Evolutionary conservation across 768 basidiomycete genomes (phyloP).

Genomic region (Trametes cubensis): DNA sequence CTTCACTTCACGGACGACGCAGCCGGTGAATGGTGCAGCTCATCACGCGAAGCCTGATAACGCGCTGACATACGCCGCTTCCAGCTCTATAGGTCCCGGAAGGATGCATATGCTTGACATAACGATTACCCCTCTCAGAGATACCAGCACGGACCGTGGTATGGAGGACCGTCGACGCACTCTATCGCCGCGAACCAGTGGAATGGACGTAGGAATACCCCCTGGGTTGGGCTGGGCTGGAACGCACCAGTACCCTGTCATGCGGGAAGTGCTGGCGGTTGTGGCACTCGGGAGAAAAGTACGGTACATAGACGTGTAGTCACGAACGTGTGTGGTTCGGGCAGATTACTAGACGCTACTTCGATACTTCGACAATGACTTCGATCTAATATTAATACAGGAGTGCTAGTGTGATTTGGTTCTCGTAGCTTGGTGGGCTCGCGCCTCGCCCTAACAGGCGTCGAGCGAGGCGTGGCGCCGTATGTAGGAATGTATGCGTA

Average conservation of each 20-base stretch:
- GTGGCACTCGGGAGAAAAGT: not conserved
- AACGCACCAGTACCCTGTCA: too few relatives aligned
- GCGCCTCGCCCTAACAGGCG: conserved; percentile 1
- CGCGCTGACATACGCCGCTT: not conserved
- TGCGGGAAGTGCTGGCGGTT: not conserved
- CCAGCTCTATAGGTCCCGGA: too few relatives aligned
- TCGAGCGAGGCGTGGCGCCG: not conserved
- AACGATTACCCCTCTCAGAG: not conserved
- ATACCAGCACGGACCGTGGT: not conserved
- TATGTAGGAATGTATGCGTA: not conserved
- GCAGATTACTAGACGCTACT: conserved; percentile 6
- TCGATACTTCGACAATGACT: conserved; percentile 7
- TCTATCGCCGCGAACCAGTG: not conserved
- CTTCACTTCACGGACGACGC: not conserved
- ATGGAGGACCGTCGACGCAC: not conserved
- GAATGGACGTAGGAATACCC: not conserved
- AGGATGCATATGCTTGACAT: not conserved
- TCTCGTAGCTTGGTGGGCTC: conserved; percentile 14
- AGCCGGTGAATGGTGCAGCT: not conserved
- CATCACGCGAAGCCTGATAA: not conserved
- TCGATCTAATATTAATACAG: conserved; percentile 13
- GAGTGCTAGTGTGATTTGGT: conserved; percentile 8
- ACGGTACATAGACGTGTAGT: not conserved
- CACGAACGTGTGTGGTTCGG: conserved; percentile 7
- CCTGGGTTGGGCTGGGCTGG: not conserved